Evolutionary conservation across 129 eudicot genomes (phyloP), one percentile per base, ranked within the genome.

Genomic region (Flaveria robusta): DNA sequence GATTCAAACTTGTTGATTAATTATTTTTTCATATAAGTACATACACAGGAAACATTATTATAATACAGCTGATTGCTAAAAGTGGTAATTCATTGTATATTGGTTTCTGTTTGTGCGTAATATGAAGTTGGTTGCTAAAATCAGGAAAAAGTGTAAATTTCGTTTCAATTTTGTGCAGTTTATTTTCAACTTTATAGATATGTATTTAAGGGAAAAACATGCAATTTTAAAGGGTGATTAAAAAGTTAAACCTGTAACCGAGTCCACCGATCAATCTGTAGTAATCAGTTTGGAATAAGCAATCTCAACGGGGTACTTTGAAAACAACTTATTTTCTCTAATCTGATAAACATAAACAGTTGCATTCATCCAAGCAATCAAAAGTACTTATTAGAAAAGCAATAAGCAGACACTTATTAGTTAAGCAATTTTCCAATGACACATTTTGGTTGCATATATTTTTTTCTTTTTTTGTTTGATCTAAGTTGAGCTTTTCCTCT

Each of bases 401-500:
- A 51, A 51, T 51, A 16, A 51, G 23, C 58, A 16, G 58, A 51
- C 9, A 51, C 23, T 16, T 9, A 4, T 9, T 56, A 56, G 11
- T 22, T 20, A 22, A 22, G 31, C 66, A 3, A 58, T 9, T 58
- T 58, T 7, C 7, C 34, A 9, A 4, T 58, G 24, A 24, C 34
- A 59, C 14, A 19, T 19, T 55, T 7, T 19, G 13, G 37, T 59
- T 59, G n/a, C 37, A 23, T 7, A 2, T 15, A 1, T 75, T 34
- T 3, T 62, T 22, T 8, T 24, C 42, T 37, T 50, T 66, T 67
- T 49, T 19, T 13, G 10, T 72, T 7, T 68, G 27, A 24, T 52
- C 13, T 47, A 47, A 67, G 27, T 19, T 41, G 58, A 43, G 23
- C 24, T 65, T 52, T 59, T 70, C 52, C 46, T 47, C 58, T 76